Evolutionary conservation across 495 filamentous ascomycete genomes (phyloP), one percentile per base, ranked within the genome.

Genomic region (Emericellopsis terricola): DNA sequence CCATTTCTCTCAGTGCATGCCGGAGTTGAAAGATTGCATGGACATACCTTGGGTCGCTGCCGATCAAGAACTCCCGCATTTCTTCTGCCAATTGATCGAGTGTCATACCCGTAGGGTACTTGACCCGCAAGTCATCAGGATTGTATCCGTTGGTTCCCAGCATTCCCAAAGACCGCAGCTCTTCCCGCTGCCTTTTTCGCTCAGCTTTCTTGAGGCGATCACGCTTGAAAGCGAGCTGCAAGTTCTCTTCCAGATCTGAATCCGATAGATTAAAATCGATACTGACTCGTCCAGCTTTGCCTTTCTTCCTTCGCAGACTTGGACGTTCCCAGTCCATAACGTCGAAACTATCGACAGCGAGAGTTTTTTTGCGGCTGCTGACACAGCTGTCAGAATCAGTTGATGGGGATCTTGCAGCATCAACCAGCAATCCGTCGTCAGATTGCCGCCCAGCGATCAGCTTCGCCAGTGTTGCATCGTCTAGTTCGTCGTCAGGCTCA

Each of bases 131-230:
- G 49, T 86, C 73, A 9, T 69, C 50, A 15, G 77, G 74, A 24
- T 64, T 60, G 11, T 55, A 49, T 18, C 69, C 21, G 4, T 15
- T 74, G 41, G 66, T 71, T 26, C 81, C 78, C 9, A 96, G 65
- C 20, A 94, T 46, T 5, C 91, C 91, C 47, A 82, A 64, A 0
- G 69, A 61, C 18, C 87, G 78, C 16, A 89, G 60, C 35, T 76
- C 68, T 50, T 91, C 77, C 4, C 89, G 76, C 40, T 83, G 71
- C 45, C 54, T 60, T 55, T 94, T 99, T 40, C 68, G 76, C 2
- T 54, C 49, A 33, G 74, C 80, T 57, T 96, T 99, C 53, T 79
- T 85, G 31, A 59, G 44, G n/a, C 84, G 67, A 45, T 96, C 86
- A 26, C 70, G 76, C 40, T 73, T 64, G 78, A 79, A 91, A 5